phyloP scores from a whole-genome alignment of 495 filamentous ascomycete genomes.

The Tuber microsphaerosporum region DNA sequence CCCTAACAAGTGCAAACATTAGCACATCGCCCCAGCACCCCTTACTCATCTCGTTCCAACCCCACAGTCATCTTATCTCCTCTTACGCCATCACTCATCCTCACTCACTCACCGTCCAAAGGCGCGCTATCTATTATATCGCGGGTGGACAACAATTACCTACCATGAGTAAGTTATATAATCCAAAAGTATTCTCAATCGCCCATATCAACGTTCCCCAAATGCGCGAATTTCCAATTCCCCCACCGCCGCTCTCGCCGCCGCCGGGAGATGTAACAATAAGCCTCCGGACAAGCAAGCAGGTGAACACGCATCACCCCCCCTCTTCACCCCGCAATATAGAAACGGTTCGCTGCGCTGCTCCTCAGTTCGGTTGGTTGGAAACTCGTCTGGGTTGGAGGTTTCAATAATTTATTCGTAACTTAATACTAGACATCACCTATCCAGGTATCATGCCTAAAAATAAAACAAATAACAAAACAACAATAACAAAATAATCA shows the following conservation, averaged over 20 bases:
- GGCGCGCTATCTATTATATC: neutral
- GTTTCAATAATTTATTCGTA: no score
- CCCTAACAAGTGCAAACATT: neutral
- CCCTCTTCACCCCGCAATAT: neutral
- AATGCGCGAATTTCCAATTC: neutral
- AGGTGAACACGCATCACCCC: neutral
- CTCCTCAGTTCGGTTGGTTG: conserved; percentile 1
- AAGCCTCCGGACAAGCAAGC: neutral
- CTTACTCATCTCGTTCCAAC: neutral
- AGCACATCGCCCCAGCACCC: neutral
- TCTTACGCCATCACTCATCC: neutral
- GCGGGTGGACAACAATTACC: neutral
- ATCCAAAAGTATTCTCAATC: conserved; percentile 2
- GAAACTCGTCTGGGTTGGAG: neutral
- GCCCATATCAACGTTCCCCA: neutral
- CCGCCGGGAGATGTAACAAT: neutral
- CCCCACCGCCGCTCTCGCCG: neutral
- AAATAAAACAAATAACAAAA: no score
- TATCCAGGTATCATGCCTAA: no score
- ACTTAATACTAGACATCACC: no score
- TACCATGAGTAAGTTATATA: neutral
- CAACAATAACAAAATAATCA: no score
- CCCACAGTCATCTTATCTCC: neutral
- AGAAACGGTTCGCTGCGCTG: neutral
- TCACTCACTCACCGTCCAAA: neutral